A percentile compares a stretch with the other conserved stretches of the same genome.
Conservation (phyloP, 768 basidiomycete species). For the Tricholoma sp. region DNA sequence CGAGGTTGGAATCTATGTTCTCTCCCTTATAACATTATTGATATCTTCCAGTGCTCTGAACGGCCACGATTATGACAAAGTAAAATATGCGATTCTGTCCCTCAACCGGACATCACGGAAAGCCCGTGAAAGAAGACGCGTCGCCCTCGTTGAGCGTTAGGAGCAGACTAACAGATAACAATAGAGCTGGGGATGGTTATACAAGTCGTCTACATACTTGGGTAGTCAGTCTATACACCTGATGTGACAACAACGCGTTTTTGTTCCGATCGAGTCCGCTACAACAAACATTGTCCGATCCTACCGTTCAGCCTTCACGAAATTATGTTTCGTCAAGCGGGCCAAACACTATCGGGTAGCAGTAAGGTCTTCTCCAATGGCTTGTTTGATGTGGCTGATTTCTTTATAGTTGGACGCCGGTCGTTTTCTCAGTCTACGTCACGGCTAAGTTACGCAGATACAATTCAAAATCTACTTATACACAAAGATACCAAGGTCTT, state of each 20-base stretch:
- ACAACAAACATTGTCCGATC: slow-evolving; percentile 8
- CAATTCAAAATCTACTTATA: slow-evolving; percentile 86
- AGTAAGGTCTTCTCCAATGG: slow-evolving; percentile 32
- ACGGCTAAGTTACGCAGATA: slow-evolving; percentile 79
- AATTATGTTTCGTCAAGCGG: slow-evolving; percentile 58
- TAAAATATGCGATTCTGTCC: slow-evolving; percentile 70
- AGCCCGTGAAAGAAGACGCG: slow-evolving; percentile 57
- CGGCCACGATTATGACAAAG: slow-evolving; percentile 65
- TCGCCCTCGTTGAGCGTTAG: slow-evolving; percentile 33
- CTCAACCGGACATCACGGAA: slow-evolving; percentile 74
- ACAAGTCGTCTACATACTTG: no score
- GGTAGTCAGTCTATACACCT: no score
- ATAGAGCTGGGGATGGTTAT: background rate
- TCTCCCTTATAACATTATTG: background rate
- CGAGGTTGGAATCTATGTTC: slow-evolving; percentile 45
- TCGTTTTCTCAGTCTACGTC: slow-evolving; percentile 75
- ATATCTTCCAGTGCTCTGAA: slow-evolving; percentile 51
- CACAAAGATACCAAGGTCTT: slow-evolving; percentile 93
- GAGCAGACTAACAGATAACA: slow-evolving; percentile 9
- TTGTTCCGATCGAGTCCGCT: background rate
- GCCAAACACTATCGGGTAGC: slow-evolving; percentile 47
- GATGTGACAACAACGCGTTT: background rate
- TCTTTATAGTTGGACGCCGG: slow-evolving; percentile 53
- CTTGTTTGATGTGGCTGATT: background rate
- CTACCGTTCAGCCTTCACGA: no score